Base-by-base conservation (phyloP, 2,329 filamentous ascomycete genomes). In the Dactylellina leptospora region DNA sequence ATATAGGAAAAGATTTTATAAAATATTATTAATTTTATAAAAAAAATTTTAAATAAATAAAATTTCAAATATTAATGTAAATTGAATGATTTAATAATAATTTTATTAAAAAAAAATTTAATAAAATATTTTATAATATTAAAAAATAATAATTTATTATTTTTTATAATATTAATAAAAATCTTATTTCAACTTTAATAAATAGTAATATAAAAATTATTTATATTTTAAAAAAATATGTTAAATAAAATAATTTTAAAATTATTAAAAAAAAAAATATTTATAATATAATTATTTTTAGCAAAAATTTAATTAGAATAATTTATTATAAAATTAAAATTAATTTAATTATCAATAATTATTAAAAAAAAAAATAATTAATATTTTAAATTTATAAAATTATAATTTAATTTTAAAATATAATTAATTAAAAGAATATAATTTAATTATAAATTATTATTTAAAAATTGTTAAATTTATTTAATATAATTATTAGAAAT, bases 151-250 rank as follows among this genome's bases (percentile, higher is more conserved):
- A 48, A 5, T 6, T 5, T 22, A 48, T 48, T 27, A 48, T 23
- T 6, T 6, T 6, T 6, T 6, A 33, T 6, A 6, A 48, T 48
- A 48, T 48, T 23, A 23, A 48, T 10, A 48, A 48, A 48, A 48
- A 22, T 48, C n/a, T 27, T 48, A 22, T 22, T 10, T 10, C 5
- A 48, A 48, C 20, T 10, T 48, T 27, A 6, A 48, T 22, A 48
- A 6, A 44, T 44, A 44, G 18, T 22, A 48, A 22, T 22, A 22
- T n/a, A 3, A 22, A 48, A 22, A 20, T 23, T 48, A 48, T 44
- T 20, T 48, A 48, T 48, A 48, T n/a, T 11, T 11, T 30, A 51
- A 30, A 28, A 51, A 51, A 28, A 51, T 5, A 51, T 28, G 25
- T 10, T 5, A 40, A 42, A 9, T 16, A 23, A 8, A 5, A 44